A percentile compares a stretch with the other conserved stretches of the same genome.
Evolutionary conservation across 768 basidiomycete species (phyloP).

Genomic region (Trametes maxima): DNA sequence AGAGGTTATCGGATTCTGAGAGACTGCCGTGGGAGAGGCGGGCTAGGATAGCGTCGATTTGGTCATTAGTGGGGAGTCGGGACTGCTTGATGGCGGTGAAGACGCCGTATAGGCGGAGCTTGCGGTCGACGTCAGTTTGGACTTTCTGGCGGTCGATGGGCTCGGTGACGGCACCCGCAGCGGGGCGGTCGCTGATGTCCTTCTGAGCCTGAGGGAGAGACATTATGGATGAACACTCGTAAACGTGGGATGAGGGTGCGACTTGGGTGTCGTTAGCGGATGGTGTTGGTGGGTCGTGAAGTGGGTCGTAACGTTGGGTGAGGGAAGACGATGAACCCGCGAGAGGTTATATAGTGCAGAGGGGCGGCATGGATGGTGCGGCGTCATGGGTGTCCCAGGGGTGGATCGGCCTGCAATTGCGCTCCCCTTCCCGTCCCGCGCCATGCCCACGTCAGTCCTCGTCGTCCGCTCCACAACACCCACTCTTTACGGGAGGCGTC

Average conservation of each 20-base stretch:
- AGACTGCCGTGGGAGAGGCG: slow-evolving; percentile 64
- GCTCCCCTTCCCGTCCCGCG: neutral
- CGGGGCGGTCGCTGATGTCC: slow-evolving; percentile 63
- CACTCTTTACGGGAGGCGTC: neutral
- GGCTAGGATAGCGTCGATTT: slow-evolving; percentile 72
- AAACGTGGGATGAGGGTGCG: neutral
- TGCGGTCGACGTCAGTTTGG: slow-evolving; percentile 79
- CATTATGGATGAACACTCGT: slow-evolving; percentile 61
- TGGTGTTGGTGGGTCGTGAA: slow-evolving; percentile 6
- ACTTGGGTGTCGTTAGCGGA: slow-evolving; percentile 4
- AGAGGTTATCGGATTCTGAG: slow-evolving; percentile 59
- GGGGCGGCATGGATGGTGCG: neutral
- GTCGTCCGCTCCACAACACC: neutral
- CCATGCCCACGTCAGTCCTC: slow-evolving; percentile 8
- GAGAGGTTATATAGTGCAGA: neutral
- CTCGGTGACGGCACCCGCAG: slow-evolving; percentile 58
- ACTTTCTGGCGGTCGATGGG: slow-evolving; percentile 63
- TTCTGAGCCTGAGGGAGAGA: slow-evolving; percentile 64
- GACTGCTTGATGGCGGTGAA: slow-evolving; percentile 81
- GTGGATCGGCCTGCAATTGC: neutral
- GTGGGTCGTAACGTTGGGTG: slow-evolving; percentile 12
- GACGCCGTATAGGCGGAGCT: slow-evolving; percentile 80
- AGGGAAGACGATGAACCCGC: neutral
- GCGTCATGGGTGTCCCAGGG: slow-evolving; percentile 4
- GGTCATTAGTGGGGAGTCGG: slow-evolving; percentile 77